These are phyloP conservation scores for Cryptococcus neoformans DNA, from an alignment of 1,284 basidiomycete genomes.

Conservation along the genomic window DNA sequence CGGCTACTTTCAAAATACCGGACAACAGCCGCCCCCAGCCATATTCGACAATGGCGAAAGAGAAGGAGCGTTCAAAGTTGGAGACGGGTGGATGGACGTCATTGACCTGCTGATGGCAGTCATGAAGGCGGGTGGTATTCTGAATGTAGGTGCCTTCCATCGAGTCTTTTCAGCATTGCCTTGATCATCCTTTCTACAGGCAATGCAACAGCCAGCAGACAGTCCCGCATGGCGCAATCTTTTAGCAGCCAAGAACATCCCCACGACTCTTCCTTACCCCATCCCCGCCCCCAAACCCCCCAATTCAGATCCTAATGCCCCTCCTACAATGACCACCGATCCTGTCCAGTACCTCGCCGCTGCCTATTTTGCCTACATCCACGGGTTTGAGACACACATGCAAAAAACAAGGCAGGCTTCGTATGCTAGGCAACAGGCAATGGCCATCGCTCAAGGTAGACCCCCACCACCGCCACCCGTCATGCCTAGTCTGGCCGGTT, in stretches of 20 bases:
- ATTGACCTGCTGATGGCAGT: conserved; percentile 37
- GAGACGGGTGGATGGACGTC: conserved; percentile 34
- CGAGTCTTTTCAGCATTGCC: not conserved
- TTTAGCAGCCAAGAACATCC: conserved; percentile 21
- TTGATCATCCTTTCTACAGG: conserved; percentile 2
- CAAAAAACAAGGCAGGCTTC: conserved; percentile 8
- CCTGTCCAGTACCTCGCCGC: conserved; percentile 34
- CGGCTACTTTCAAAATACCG: conserved; percentile 21
- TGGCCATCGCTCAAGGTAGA: conserved; percentile 3
- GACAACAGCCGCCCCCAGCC: conserved; percentile 27
- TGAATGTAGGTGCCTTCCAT: conserved; percentile 12
- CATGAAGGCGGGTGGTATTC: conserved; percentile 29
- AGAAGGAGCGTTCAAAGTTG: conserved; percentile 34
- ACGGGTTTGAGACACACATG: conserved; percentile 41
- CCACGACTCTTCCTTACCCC: conserved; percentile 31
- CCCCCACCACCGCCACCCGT: conserved; percentile 9
- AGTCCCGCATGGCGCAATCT: conserved; percentile 28
- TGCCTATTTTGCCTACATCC: conserved; percentile 35
- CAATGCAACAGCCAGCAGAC: conserved; percentile 20
- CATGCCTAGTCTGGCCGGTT: not conserved
- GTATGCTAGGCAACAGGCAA: conserved; percentile 11
- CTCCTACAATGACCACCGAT: conserved; percentile 24
- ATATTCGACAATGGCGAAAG: conserved; percentile 35
- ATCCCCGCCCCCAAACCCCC: conserved; percentile 21
- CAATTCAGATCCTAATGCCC: conserved; percentile 17